Evolutionary conservation across 345 rosid genomes (phyloP).

Genomic region (Dipteronia sinensis): DNA sequence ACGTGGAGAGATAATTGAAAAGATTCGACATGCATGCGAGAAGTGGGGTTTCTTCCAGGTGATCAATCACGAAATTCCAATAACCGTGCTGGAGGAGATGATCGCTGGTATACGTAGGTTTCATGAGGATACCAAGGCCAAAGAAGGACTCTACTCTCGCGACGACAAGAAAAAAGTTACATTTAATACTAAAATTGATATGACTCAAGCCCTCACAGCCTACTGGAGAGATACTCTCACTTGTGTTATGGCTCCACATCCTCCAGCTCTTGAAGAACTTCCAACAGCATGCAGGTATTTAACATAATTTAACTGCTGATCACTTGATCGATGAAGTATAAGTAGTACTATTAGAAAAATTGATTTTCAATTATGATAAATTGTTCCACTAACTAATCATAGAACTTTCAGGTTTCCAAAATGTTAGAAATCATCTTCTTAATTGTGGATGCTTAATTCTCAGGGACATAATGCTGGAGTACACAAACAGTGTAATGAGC

Average conservation of each 20-base stretch:
- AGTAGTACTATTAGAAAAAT: too few relatives aligned
- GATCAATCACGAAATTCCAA: slow-evolving; percentile 51
- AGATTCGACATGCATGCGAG: slow-evolving; percentile 37
- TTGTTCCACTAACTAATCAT: background rate
- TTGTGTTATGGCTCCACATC: slow-evolving; percentile 40
- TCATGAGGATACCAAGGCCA: slow-evolving; percentile 32
- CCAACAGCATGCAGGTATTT: slow-evolving; percentile 52
- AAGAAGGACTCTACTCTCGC: slow-evolving; percentile 38
- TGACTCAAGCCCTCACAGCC: slow-evolving; percentile 27
- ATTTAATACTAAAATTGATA: slow-evolving; percentile 44
- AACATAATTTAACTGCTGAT: background rate
- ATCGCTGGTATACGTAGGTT: slow-evolving; percentile 37
- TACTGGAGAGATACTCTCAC: slow-evolving; percentile 53
- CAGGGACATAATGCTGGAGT: slow-evolving; percentile 17
- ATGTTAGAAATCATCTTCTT: background rate
- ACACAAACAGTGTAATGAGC: slow-evolving; percentile 13
- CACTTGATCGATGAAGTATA: too few relatives aligned
- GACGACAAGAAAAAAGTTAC: slow-evolving; percentile 32
- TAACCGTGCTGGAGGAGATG: slow-evolving; percentile 33
- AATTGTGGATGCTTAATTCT: too few relatives aligned
- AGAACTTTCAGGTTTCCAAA: too few relatives aligned
- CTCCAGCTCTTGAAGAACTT: slow-evolving; percentile 44
- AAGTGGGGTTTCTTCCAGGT: slow-evolving; percentile 55
- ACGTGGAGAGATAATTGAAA: slow-evolving; percentile 24
- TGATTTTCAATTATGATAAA: too few relatives aligned